Conservation (phyloP, 2,329 filamentous ascomycete species). For the Hypoxylon rubiginosum region DNA sequence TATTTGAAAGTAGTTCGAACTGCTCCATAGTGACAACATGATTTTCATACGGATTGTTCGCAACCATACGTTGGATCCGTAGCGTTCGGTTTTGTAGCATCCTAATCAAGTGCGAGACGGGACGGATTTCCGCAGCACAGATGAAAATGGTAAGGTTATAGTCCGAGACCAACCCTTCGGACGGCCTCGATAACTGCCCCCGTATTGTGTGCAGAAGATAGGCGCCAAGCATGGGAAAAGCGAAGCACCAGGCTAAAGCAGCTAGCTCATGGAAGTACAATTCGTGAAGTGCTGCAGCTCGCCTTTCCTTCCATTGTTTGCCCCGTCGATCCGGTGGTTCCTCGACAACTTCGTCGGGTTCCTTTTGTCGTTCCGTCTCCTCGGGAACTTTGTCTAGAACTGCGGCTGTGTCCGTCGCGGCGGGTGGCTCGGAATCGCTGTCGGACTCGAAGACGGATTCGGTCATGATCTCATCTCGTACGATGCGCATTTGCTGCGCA, state of each 20-base stretch:
- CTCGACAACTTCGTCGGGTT: conserved; percentile 9
- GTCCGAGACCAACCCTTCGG: conserved; percentile 89
- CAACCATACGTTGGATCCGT: conserved; percentile 82
- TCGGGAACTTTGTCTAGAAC: conserved; percentile 62
- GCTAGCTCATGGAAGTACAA: conserved; percentile 81
- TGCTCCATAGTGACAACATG: conserved; percentile 56
- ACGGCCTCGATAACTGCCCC: conserved; percentile 82
- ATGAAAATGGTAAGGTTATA: conserved; percentile 95
- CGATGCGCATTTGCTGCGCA: conserved; percentile 72
- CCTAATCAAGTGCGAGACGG: conserved; percentile 83
- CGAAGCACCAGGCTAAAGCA: conserved; percentile 83
- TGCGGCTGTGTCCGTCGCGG: conserved; percentile 36
- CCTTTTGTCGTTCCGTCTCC: conserved; percentile 52
- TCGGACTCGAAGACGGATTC: conserved; percentile 62
- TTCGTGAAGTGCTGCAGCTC: conserved; percentile 66
- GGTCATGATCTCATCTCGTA: conserved; percentile 59
- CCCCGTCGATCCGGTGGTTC: conserved; percentile 32
- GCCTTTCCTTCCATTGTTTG: conserved; percentile 44
- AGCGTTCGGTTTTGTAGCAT: conserved; percentile 84
- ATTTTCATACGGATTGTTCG: conserved; percentile 62
- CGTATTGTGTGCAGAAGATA: conserved; percentile 87
- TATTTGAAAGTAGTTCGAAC: conserved; percentile 70
- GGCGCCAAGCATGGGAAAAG: conserved; percentile 82
- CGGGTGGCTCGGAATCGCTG: conserved; percentile 55
- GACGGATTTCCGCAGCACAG: conserved; percentile 86